These are phyloP conservation scores for Bretschneidera sinensis DNA, from an alignment of 345 rosid species.

Conservation along the genomic window DNA sequence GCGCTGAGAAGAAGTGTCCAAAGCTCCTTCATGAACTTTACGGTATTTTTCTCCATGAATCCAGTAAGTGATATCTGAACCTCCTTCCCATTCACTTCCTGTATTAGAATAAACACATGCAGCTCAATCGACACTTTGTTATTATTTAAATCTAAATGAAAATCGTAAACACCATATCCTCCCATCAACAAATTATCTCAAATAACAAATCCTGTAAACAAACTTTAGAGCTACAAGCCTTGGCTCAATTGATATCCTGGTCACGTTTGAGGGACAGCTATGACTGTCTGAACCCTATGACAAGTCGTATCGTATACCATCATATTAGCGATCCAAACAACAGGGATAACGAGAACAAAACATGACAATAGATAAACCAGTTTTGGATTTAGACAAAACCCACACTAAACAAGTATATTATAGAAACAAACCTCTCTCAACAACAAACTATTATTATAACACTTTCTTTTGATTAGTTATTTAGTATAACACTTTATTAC, in stretches of 20 bases:
- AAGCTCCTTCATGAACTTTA: constrained; percentile 95
- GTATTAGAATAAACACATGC: constrained; percentile 11
- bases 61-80: constrained; percentile 84
- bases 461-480: too few relatives aligned
- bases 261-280: constrained; percentile 2
- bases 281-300: constrained; percentile 14
- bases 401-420: too few relatives aligned
- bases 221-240: constrained; percentile 12
- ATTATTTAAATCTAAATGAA: too few relatives aligned
- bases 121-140: background rate
- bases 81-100: constrained; percentile 92
- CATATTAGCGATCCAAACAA: background rate
- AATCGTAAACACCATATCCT: background rate
- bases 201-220: background rate
- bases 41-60: constrained; percentile 97
- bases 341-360: background rate
- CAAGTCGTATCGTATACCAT: background rate
- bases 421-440: too few relatives aligned
- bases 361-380: too few relatives aligned
- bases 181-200: background rate
- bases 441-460: too few relatives aligned
- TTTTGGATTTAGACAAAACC: too few relatives aligned
- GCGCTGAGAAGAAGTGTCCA: constrained; percentile 95
- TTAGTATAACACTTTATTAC: constrained; percentile 23
- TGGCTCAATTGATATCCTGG: constrained; percentile 7